Conservation (phyloP, 2,329 filamentous ascomycete species). For the Arachnomyces sp. region DNA sequence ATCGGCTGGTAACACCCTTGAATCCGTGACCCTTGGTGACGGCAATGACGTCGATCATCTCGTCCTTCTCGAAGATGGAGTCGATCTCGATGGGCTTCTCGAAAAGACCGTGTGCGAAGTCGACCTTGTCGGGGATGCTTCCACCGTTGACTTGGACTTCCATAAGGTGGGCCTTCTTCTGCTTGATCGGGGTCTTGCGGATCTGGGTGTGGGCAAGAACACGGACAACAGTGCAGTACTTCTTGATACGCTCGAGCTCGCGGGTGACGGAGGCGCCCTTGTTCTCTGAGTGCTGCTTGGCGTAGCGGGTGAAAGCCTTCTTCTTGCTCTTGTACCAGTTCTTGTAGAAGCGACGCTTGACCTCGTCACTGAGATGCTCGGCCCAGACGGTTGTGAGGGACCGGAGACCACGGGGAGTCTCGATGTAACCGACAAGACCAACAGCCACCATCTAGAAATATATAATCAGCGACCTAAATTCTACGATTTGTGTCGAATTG, state of each 20-base stretch:
- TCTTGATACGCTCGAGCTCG: slow-evolving; percentile 99
- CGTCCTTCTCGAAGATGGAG: slow-evolving; percentile 96
- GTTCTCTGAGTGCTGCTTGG: slow-evolving; percentile 98
- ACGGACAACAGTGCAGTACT: slow-evolving; percentile 99
- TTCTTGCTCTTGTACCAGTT: slow-evolving; percentile 99
- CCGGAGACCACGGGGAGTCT: slow-evolving; percentile 97
- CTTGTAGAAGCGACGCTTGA: slow-evolving; percentile 99
- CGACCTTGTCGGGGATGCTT: slow-evolving; percentile 90
- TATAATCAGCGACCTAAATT: slow-evolving; percentile 14
- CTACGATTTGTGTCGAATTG: not conserved
- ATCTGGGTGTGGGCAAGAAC: slow-evolving; percentile 99
- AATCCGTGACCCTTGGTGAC: slow-evolving; percentile 99
- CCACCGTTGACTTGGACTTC: slow-evolving; percentile 99
- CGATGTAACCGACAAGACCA: slow-evolving; percentile 99
- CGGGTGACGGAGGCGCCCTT: slow-evolving; percentile 83
- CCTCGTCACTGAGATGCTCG: slow-evolving; percentile 95
- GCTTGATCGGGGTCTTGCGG: slow-evolving; percentile 98
- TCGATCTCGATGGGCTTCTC: slow-evolving; percentile 96
- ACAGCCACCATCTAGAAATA: slow-evolving; percentile 87
- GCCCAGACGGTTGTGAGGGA: slow-evolving; percentile 99
- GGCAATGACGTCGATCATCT: slow-evolving; percentile 98
- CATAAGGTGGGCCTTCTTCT: slow-evolving; percentile 99
- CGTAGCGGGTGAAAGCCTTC: slow-evolving; percentile 99
- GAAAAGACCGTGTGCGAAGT: slow-evolving; percentile 90
- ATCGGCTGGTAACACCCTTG: slow-evolving; percentile 92